Percentiles rank a stretch among this genome's conserved stretches.
phyloP scores from a whole-genome alignment of 2,329 filamentous ascomycete species.

The Neonectria ditissima region DNA sequence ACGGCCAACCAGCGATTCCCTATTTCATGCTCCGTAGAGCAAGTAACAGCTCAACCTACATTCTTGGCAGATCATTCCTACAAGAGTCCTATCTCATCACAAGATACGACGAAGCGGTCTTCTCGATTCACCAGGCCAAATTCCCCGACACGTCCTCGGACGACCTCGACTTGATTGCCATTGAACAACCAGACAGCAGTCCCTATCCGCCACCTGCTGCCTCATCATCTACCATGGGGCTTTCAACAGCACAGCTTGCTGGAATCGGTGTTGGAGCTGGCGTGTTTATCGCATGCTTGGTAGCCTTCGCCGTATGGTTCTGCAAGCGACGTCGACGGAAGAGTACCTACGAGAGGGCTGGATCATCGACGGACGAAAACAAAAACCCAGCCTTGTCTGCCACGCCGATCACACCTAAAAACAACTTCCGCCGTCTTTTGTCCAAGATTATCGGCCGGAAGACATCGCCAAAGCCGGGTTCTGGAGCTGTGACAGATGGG shows the following conservation, averaged over 20 bases:
- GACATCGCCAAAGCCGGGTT: conserved; percentile 43
- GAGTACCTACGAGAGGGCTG: conserved; percentile 34
- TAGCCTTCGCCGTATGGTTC: conserved; percentile 48
- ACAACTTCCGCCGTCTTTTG: conserved; percentile 48
- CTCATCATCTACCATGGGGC: conserved; percentile 33
- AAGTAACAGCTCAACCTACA: conserved; percentile 64
- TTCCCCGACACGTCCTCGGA: conserved; percentile 59
- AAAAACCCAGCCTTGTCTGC: conserved; percentile 54
- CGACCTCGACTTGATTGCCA: conserved; percentile 56
- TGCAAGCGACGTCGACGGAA: conserved; percentile 51
- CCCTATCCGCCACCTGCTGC: conserved; percentile 57
- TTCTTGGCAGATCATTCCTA: conserved; percentile 76
- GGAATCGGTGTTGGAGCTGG: conserved; percentile 61
- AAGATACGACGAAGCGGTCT: conserved; percentile 65
- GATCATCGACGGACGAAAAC: conserved; percentile 44
- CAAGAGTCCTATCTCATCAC: conserved; percentile 75
- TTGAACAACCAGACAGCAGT: conserved; percentile 58
- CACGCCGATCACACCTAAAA: conserved; percentile 41
- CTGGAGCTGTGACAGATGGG: conserved; percentile 37
- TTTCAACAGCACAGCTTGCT: conserved; percentile 57
- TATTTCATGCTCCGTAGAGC: conserved; percentile 76
- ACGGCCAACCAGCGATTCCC: conserved; percentile 58
- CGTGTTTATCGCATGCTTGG: conserved; percentile 46
- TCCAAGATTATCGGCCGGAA: conserved; percentile 56
- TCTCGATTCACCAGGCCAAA: conserved; percentile 67